These are phyloP conservation scores for Auriscalpium microsporum DNA, from an alignment of 768 basidiomycete species.

Conservation along the genomic window DNA sequence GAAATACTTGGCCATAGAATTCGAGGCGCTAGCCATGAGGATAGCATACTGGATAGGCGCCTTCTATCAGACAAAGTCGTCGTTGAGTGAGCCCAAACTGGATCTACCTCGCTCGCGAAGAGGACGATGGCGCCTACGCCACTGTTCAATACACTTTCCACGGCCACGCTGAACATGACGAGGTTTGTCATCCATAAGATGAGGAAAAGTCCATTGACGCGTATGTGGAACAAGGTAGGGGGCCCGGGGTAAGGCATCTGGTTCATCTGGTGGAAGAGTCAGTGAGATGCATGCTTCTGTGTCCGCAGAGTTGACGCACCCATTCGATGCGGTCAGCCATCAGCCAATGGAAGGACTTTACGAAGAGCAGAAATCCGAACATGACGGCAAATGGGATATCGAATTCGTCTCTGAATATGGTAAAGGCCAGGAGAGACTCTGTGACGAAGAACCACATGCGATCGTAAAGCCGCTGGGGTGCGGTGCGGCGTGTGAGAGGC, in stretches of 20 bases:
- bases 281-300: not conserved
- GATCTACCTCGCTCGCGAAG: slow-evolving; percentile 84
- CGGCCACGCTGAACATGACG: slow-evolving; percentile 69
- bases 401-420: slow-evolving; percentile 95
- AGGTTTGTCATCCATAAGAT: slow-evolving; percentile 71
- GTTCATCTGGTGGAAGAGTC: slow-evolving; percentile 68
- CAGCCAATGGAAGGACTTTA: slow-evolving; percentile 98
- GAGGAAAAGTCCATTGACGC: slow-evolving; percentile 66
- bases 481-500: not conserved
- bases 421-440: slow-evolving; percentile 91
- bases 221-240: slow-evolving; percentile 72
- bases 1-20: slow-evolving; percentile 73
- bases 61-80: slow-evolving; percentile 10
- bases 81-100: slow-evolving; percentile 1
- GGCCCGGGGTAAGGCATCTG: slow-evolving; percentile 87
- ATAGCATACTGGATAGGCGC: slow-evolving; percentile 65
- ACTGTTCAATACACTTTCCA: slow-evolving; percentile 69
- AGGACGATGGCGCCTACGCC: slow-evolving; percentile 89
- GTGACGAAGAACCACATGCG: slow-evolving; percentile 97
- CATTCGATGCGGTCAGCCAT: slow-evolving; percentile 93
- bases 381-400: slow-evolving; percentile 87
- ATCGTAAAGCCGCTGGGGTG: slow-evolving; percentile 83
- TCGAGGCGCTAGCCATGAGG: slow-evolving; percentile 70
- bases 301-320: slow-evolving; percentile 39
- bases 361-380: slow-evolving; percentile 90